phyloP scores from a whole-genome alignment of 2,329 filamentous ascomycete species.

The Penicillium italicum region DNA sequence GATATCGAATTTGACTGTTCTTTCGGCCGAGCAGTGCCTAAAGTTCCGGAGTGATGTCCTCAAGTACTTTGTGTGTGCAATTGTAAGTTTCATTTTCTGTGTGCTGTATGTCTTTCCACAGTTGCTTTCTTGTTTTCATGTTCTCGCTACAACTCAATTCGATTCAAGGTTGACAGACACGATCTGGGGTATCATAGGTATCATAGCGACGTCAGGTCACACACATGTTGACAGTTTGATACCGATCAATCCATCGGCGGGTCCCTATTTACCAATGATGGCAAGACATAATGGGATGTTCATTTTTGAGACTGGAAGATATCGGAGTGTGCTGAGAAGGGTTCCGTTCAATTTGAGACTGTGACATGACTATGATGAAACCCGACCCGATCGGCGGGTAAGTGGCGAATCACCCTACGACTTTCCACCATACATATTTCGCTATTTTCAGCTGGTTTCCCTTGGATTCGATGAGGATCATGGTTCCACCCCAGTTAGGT shows the following conservation, averaged over 20 bases:
- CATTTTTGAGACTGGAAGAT: background rate
- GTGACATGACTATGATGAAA: conserved; percentile 10
- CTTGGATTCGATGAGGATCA: conserved; percentile 2
- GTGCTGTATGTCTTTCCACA: background rate
- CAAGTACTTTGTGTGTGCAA: background rate
- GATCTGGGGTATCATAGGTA: background rate
- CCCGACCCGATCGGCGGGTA: conserved; percentile 2
- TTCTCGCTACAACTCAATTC: background rate
- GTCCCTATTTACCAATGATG: background rate
- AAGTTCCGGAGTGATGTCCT: background rate
- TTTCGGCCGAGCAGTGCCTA: background rate
- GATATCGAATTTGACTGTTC: background rate
- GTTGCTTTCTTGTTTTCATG: background rate
- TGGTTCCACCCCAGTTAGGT: background rate
- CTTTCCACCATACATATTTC: conserved; percentile 1
- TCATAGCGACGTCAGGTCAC: conserved; percentile 3
- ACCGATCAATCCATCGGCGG: background rate
- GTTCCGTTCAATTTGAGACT: background rate
- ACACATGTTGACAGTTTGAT: background rate
- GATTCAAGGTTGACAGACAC: background rate
- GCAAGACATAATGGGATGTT: conserved; percentile 1
- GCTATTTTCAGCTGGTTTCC: background rate
- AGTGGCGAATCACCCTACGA: conserved; percentile 3
- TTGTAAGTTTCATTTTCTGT: background rate
- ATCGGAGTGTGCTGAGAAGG: background rate